These are phyloP conservation scores for Lipomyces starkeyi DNA, from an alignment of 805 yeast species.

Conservation along the genomic window DNA sequence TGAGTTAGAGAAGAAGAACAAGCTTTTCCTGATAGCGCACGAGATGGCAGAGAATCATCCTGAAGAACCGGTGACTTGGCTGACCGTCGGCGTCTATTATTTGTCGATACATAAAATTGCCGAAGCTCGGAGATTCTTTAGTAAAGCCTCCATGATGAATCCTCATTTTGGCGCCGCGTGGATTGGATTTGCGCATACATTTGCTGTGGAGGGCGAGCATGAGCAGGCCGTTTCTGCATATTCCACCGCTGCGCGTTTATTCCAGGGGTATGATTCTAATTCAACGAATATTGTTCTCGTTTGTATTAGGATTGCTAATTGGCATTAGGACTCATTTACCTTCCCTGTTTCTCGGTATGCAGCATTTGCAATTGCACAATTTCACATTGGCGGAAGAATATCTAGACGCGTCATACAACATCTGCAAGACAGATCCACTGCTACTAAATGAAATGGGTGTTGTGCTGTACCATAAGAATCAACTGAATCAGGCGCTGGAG, in stretches of 20 bases:
- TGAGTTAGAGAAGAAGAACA: conserved; percentile 83
- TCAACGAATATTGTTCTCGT: conserved; percentile 40
- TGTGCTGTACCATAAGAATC: conserved; percentile 76
- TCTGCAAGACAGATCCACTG: conserved; percentile 86
- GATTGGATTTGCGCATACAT: conserved; percentile 98
- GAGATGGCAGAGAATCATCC: conserved; percentile 86
- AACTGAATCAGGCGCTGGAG: conserved; percentile 69
- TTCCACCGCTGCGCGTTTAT: conserved; percentile 90
- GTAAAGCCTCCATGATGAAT: conserved; percentile 84
- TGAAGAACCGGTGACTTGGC: conserved; percentile 82
- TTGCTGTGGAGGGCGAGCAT: conserved; percentile 98
- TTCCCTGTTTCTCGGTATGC: conserved; percentile 91
- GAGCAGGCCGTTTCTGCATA: conserved; percentile 98
- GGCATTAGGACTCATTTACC: conserved; percentile 83
- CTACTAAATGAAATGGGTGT: conserved; percentile 93
- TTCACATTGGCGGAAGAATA: conserved; percentile 85
- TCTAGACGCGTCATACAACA: conserved; percentile 70
- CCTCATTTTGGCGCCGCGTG: conserved; percentile 95
- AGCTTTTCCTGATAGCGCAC: conserved; percentile 79
- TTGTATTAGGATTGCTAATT: neutral
- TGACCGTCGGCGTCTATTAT: conserved; percentile 90
- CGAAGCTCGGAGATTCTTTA: conserved; percentile 86
- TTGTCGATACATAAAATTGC: conserved; percentile 70
- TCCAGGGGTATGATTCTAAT: conserved; percentile 49
- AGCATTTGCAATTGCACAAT: conserved; percentile 86